These are phyloP conservation scores for Escovopsis sp. DNA, from an alignment of 2,329 filamentous ascomycete genomes.

Conservation along the genomic window DNA sequence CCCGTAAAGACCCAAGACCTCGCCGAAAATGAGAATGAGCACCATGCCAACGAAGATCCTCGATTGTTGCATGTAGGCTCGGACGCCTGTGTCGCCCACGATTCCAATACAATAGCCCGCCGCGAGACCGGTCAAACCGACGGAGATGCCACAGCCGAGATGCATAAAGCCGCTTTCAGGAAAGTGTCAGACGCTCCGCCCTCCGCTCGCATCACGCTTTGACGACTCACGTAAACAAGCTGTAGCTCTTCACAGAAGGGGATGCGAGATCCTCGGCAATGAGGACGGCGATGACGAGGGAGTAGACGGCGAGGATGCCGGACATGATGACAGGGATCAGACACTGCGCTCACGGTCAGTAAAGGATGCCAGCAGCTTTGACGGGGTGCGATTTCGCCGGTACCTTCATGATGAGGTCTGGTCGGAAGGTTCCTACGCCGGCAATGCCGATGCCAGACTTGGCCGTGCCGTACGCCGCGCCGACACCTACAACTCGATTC, in stretches of 20 bases:
- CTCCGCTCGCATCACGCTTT: not conserved
- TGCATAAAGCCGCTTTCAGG: slow-evolving; percentile 70
- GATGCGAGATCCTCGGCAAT: slow-evolving; percentile 82
- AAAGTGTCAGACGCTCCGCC: slow-evolving; percentile 7
- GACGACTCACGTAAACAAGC: slow-evolving; percentile 59
- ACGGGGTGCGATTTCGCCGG: not conserved
- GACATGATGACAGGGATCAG: slow-evolving; percentile 92
- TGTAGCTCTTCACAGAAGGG: slow-evolving; percentile 52
- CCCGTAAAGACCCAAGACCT: slow-evolving; percentile 95
- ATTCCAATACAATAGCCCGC: slow-evolving; percentile 94
- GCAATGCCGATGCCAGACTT: slow-evolving; percentile 82
- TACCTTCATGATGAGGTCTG: slow-evolving; percentile 87
- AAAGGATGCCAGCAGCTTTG: not conserved
- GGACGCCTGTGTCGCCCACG: slow-evolving; percentile 86
- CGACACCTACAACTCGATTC: slow-evolving; percentile 31
- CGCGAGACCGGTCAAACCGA: slow-evolving; percentile 82
- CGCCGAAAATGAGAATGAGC: slow-evolving; percentile 93
- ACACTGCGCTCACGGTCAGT: slow-evolving; percentile 36
- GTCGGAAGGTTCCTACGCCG: slow-evolving; percentile 70
- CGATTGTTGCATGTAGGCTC: slow-evolving; percentile 91
- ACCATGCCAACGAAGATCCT: slow-evolving; percentile 98
- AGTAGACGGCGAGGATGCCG: slow-evolving; percentile 96
- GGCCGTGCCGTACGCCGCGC: slow-evolving; percentile 75
- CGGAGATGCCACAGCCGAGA: slow-evolving; percentile 75
- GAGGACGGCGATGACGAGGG: slow-evolving; percentile 88